Base-by-base conservation (phyloP, 495 filamentous ascomycete species). In the Pyronema domesticum region DNA sequence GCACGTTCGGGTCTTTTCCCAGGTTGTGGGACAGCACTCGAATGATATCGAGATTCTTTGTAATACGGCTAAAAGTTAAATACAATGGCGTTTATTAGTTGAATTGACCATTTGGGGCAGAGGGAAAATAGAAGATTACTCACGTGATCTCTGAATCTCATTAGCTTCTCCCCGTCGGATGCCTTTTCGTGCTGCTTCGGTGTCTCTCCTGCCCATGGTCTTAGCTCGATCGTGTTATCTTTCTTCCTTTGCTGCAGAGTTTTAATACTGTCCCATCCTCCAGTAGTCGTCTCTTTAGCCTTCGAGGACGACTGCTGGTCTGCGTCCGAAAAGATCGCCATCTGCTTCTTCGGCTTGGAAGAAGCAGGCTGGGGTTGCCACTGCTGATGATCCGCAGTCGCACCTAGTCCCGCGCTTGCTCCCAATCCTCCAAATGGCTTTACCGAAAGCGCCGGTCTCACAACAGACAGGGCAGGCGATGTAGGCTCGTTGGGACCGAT, bases 101-200 rank as follows among this genome's bases (percentile, higher is more conserved):
- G 80, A 96, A 93, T 85, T 83, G 76, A 9, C 37, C 37, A 40
- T 13, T 43, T 40, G 35, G 35, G 37, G 59, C 55, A 56, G 54
- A 59, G 42, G 52, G 37, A 47, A 51, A 53, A 56, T 46, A 30
- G 40, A 56, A 34, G 40, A 36, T 48, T 51, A 78, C 89, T 79
- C 80, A 96, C 91, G 84, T 83, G 76, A 74, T 98, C 91, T 72
- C 87, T 87, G 75, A 95, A 98, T 15, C 96, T 77, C 62, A 81
- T 72, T 78, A 98, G 78, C 72, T 95, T 98, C 11, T 59, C 61
- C 51, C 61, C 52, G 36, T 55, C 50, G 48, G 84, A 74, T 35
- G 73, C 74, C 45, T 77, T 81, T 54, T 70, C 77, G 62, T 81
- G 76, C 14, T 79, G 81, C 68, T 91, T 87, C 69, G 96, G 68